Evolutionary conservation across 768 basidiomycete genomes (phyloP).

Genomic region (Daedalea quercina): DNA sequence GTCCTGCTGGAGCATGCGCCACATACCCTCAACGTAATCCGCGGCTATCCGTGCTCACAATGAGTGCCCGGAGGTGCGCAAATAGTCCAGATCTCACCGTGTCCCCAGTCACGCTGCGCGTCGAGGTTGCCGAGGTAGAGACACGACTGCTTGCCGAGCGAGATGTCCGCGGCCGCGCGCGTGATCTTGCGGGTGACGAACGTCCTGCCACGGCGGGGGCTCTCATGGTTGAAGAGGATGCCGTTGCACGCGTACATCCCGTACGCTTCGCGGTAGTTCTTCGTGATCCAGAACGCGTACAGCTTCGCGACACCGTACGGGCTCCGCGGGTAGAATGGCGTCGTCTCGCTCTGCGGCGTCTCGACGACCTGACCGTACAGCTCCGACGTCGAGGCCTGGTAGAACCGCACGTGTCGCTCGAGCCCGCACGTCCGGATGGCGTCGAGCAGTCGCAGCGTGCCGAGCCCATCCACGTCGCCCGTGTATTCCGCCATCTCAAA

Average conservation of each 20-base stretch:
- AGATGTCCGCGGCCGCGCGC: constrained; percentile 89
- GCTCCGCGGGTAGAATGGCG: constrained; percentile 97
- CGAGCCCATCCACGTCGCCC: constrained; percentile 92
- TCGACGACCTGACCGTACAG: constrained; percentile 96
- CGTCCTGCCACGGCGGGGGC: constrained; percentile 87
- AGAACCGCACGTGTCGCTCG: constrained; percentile 90
- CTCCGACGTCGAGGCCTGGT: constrained; percentile 96
- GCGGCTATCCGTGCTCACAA: constrained; percentile 39
- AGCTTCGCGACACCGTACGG: constrained; percentile 96
- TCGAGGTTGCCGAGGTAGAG: constrained; percentile 94
- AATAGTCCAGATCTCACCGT: constrained; percentile 47
- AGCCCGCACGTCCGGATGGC: constrained; percentile 94
- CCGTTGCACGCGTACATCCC: constrained; percentile 97
- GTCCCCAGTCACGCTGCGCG: constrained; percentile 96
- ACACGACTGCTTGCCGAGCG: constrained; percentile 81
- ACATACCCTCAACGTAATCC: constrained; percentile 97
- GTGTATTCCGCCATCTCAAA: constrained; percentile 99
- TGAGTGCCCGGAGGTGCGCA: constrained; percentile 4
- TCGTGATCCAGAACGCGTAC: constrained; percentile 85
- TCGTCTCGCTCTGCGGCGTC: constrained; percentile 92
- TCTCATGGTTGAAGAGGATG: constrained; percentile 98
- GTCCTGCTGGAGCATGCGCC: constrained; percentile 91
- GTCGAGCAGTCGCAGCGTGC: constrained; percentile 92
- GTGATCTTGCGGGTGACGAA: constrained; percentile 96
- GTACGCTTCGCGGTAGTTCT: constrained; percentile 93